These are phyloP conservation scores for Mucor saturninus DNA, from an alignment of 371 early-diverging fungal genomes.

Conservation along the genomic window DNA sequence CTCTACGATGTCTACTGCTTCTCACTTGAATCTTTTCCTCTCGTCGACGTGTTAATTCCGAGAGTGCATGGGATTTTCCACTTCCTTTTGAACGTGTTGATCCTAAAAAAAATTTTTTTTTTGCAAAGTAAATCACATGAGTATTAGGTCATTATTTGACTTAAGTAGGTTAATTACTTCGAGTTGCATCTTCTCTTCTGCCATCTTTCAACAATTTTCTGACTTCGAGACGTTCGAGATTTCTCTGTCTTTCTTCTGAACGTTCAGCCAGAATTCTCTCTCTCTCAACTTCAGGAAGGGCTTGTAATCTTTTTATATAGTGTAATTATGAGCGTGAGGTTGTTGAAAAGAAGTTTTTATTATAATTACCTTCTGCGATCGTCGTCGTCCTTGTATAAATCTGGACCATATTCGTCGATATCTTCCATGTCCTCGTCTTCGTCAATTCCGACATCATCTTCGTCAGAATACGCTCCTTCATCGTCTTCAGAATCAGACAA, in stretches of 20 bases:
- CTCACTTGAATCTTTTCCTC: slow-evolving; percentile 53
- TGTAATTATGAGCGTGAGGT: too few relatives aligned
- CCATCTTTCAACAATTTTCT: slow-evolving; percentile 61
- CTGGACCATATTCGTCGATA: slow-evolving; percentile 77
- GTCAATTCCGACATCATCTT: slow-evolving; percentile 30
- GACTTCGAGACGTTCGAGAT: slow-evolving; percentile 63
- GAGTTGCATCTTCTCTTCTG: slow-evolving; percentile 58
- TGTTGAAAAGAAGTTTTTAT: background rate
- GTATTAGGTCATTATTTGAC: background rate
- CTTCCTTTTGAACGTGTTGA: slow-evolving; percentile 65
- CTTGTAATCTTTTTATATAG: slow-evolving; percentile 46
- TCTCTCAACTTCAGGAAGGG: slow-evolving; percentile 77
- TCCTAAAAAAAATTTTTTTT: slow-evolving; percentile 39
- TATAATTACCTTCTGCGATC: slow-evolving; percentile 62
- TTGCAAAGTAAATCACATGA: background rate
- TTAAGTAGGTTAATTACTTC: slow-evolving; percentile 45
- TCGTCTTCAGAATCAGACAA: slow-evolving; percentile 49
- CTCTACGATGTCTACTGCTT: slow-evolving; percentile 36
- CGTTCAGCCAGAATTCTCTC: slow-evolving; percentile 80
- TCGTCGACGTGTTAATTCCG: slow-evolving; percentile 59
- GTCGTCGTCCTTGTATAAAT: slow-evolving; percentile 77
- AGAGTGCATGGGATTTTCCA: slow-evolving; percentile 50
- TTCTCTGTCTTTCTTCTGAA: slow-evolving; percentile 67
- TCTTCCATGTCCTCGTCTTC: slow-evolving; percentile 66
- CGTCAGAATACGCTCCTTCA: slow-evolving; percentile 33